A percentile compares a stretch with the other conserved stretches of the same genome.
Evolutionary conservation across 805 yeast genomes (phyloP).

Genomic region (Metschnikowia hibisci): DNA sequence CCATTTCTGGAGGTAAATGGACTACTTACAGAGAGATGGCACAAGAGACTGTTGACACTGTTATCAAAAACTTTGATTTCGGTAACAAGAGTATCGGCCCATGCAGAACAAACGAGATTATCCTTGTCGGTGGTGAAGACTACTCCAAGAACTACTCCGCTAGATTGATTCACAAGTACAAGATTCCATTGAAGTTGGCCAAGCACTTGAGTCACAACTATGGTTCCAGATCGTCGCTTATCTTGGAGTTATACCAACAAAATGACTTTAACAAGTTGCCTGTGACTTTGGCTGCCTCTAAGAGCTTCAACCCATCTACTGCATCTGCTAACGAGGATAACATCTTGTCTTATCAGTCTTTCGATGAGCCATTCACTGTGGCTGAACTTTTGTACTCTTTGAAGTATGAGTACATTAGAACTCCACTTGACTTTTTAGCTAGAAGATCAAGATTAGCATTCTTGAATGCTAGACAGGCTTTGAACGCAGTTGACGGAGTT

Average conservation of each 20-base stretch:
- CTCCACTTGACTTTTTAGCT: constrained; percentile 85
- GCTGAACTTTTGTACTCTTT: constrained; percentile 86
- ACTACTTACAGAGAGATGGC: constrained; percentile 98
- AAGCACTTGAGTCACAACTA: constrained; percentile 80
- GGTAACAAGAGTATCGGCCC: constrained; percentile 31
- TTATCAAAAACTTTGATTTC: constrained; percentile 47
- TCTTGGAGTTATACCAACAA: constrained; percentile 53
- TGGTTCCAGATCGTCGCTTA: constrained; percentile 83
- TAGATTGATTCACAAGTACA: constrained; percentile 74
- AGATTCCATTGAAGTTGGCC: constrained; percentile 70
- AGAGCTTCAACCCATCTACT: constrained; percentile 30
- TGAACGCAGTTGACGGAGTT: constrained; percentile 75
- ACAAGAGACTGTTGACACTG: constrained; percentile 80
- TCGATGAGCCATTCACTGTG: constrained; percentile 81
- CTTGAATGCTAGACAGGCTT: constrained; percentile 81
- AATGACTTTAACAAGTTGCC: constrained; percentile 59
- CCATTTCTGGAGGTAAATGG: constrained; percentile 98
- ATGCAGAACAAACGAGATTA: constrained; percentile 51
- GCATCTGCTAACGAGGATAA: constrained; percentile 24
- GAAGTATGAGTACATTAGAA: constrained; percentile 78
- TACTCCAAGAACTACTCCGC: constrained; percentile 72
- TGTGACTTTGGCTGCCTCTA: constrained; percentile 50
- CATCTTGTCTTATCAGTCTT: constrained; percentile 45
- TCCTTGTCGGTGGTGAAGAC: constrained; percentile 77
- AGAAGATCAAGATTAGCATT: constrained; percentile 93